Percentiles rank a stretch among this genome's conserved stretches.
Evolutionary conservation across 2,329 filamentous ascomycete species (phyloP).

Genomic region (Ceratocystis huliohia): DNA sequence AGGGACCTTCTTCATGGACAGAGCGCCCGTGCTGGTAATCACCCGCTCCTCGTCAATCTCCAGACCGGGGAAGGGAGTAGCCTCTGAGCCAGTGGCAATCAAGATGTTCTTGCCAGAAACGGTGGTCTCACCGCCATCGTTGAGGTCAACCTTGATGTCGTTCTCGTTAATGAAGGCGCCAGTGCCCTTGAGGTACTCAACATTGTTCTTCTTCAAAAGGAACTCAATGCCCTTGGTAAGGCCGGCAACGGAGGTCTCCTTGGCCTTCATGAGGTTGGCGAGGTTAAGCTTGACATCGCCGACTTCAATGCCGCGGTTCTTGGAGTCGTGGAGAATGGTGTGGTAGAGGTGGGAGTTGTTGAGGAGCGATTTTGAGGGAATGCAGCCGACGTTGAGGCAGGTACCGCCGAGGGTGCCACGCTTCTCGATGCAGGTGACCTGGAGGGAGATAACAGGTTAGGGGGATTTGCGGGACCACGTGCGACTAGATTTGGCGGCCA

Average conservation of each 20-base stretch:
- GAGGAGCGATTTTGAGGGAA: conserved; percentile 96
- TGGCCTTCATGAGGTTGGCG: conserved; percentile 93
- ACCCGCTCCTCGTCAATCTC: conserved; percentile 96
- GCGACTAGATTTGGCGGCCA: background rate
- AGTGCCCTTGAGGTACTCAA: conserved; percentile 93
- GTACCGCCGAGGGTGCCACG: conserved; percentile 88
- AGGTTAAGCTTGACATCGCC: conserved; percentile 95
- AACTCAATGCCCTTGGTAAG: conserved; percentile 97
- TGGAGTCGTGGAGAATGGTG: conserved; percentile 91
- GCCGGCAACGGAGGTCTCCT: conserved; percentile 77
- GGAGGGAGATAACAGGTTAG: conserved; percentile 15
- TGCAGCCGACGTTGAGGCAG: conserved; percentile 97
- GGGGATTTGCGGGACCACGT: background rate
- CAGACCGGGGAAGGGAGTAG: conserved; percentile 90
- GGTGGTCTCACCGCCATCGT: conserved; percentile 81
- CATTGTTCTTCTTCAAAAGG: conserved; percentile 97
- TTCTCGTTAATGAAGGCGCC: conserved; percentile 79
- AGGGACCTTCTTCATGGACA: conserved; percentile 77
- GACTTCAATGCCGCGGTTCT: conserved; percentile 93
- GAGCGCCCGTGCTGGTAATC: conserved; percentile 88
- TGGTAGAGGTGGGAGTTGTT: conserved; percentile 99
- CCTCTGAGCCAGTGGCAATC: conserved; percentile 90
- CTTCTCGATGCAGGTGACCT: conserved; percentile 98
- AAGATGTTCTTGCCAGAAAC: conserved; percentile 92
- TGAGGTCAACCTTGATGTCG: conserved; percentile 79